Conservation (phyloP, 306 rosid genomes). For the Glycine latifolia region DNA sequence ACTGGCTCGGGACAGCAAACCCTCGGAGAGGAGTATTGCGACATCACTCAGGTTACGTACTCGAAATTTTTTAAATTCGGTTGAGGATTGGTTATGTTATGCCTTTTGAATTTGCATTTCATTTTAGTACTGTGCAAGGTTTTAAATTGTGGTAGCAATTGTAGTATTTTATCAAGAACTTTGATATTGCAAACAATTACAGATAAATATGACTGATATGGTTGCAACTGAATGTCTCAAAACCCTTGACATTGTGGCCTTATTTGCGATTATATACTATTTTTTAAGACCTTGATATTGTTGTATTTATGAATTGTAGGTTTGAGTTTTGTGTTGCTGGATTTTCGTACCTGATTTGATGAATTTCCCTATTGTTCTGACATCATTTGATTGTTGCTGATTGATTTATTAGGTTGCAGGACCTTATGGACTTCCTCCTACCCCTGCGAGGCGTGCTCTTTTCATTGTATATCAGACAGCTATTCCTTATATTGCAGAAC, state of each 20-base stretch:
- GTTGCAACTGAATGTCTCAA: not conserved
- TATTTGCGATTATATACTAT: not conserved
- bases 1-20: slow-evolving; percentile 98
- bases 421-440: slow-evolving; percentile 89
- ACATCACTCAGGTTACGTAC: slow-evolving; percentile 78
- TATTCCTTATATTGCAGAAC: slow-evolving; percentile 90
- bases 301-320: not conserved
- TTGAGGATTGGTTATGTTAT: not conserved
- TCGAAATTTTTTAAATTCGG: not conserved
- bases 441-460: slow-evolving; percentile 92
- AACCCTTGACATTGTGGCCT: not conserved
- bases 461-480: slow-evolving; percentile 90
- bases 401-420: slow-evolving; percentile 75
- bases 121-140: no score
- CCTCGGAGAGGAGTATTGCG: slow-evolving; percentile 97
- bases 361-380: not conserved
- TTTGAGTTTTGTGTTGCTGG: slow-evolving; percentile 8
- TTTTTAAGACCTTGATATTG: not conserved
- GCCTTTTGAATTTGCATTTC: slow-evolving; percentile 4
- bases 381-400: slow-evolving; percentile 16
- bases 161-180: not conserved
- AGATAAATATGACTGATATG: not conserved
- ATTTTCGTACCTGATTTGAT: not conserved
- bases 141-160: no score
- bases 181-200: not conserved